Evolutionary conservation across 2,329 filamentous ascomycete genomes (phyloP), one percentile per base, ranked within the genome.

Genomic region (Fusarium palustre): DNA sequence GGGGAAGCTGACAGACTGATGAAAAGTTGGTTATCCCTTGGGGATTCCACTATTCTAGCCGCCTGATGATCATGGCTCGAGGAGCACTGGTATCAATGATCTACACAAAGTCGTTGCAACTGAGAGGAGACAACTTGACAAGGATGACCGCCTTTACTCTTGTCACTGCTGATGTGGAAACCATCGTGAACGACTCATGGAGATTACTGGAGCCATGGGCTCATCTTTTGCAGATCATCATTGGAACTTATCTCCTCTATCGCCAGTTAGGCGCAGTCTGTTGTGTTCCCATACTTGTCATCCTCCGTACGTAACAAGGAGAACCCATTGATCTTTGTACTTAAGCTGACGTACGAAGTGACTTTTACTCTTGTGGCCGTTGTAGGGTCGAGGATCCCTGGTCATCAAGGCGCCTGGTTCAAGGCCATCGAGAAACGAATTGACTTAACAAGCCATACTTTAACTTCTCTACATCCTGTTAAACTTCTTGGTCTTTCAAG

Each of bases 111-210:
- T 20, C 43, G 15, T 20, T 54, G 13, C 28, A 33, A 20, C 30
- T 54, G 18, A 54, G 22, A 54, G 38, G 50, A 22, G n/a, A 54
- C 12, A 43, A 54, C 20, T 7, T 18, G 8, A 7, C 42, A 25
- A 28, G 22, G 36, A 54, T 43, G 28, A 54, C 50, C 13, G 50
- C 50, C 7, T 54, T 54, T 10, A 54, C 50, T 3, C 50, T 54
- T 18, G 28, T 43, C 5, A 54, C 50, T 25, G 50, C 50, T 5
- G 50, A 54, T 43, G 50, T 54, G 2, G 50, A 54, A 33, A 54
- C 50, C 9, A 54, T 54, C 13, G 50, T 54, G 9, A 54, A 33
- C 16, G 50, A 54, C 20, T 54, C 50, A 43, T 54, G 50, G 50
- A 54, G 50, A n/a, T 13, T 54, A 7, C 18, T 54, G 16, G 50